Evolutionary conservation across 495 filamentous ascomycete genomes (phyloP).

Genomic region (Evansstolkia leycettana): DNA sequence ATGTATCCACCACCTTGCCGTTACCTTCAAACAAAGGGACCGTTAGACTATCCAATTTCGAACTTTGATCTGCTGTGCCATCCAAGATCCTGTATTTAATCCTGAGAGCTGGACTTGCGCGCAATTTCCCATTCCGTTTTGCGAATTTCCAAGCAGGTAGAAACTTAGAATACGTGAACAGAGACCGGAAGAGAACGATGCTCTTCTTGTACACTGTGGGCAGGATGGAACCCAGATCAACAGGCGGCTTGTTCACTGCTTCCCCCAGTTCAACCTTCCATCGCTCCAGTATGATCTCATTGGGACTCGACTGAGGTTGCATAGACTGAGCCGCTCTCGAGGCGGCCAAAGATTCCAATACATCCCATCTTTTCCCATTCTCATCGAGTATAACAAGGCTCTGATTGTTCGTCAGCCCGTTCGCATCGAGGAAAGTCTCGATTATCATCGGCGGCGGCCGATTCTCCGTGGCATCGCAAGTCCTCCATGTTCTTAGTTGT

Average conservation of each 20-base stretch:
- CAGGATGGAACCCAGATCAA: conserved; percentile 55
- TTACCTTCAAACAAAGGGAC: conserved; percentile 57
- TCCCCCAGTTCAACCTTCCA: conserved; percentile 76
- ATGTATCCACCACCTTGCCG: conserved; percentile 58
- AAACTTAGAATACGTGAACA: conserved; percentile 75
- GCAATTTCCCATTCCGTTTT: conserved; percentile 55
- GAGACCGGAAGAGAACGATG: conserved; percentile 84
- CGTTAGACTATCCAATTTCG: conserved; percentile 51
- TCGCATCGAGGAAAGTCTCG: conserved; percentile 79
- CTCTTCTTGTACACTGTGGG: conserved; percentile 92
- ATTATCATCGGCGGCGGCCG: conserved; percentile 79
- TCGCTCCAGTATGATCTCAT: conserved; percentile 76
- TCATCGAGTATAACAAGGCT: conserved; percentile 80
- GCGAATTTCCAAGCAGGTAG: conserved; percentile 82
- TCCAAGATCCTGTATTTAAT: conserved; percentile 69
- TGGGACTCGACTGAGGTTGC: conserved; percentile 22
- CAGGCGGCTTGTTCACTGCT: conserved; percentile 35
- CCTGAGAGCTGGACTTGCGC: conserved; percentile 48
- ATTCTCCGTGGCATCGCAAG: conserved; percentile 59
- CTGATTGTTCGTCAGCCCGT: conserved; percentile 70
- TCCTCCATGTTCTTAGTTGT: conserved; percentile 67
- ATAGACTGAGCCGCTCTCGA: conserved; percentile 29
- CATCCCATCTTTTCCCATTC: conserved; percentile 84
- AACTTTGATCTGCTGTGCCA: conserved; percentile 31
- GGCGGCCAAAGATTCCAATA: conserved; percentile 63